Base-by-base conservation (phyloP, 495 filamentous ascomycete genomes). In the Xylaria curta region DNA sequence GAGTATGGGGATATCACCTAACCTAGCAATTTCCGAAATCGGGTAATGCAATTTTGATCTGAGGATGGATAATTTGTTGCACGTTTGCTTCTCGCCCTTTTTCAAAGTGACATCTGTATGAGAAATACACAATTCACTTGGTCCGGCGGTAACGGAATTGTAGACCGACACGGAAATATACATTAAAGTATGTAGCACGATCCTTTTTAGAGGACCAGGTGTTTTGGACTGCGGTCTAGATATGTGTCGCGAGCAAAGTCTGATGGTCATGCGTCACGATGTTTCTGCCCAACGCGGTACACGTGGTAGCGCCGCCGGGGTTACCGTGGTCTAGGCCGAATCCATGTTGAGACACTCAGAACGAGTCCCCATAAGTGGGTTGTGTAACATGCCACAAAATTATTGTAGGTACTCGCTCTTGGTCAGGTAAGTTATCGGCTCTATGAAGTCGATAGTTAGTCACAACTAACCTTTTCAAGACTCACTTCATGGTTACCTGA, bases 271-370 rank as follows among this genome's bases (percentile, higher is more conserved):
- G 58, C 28, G 56, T 61, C 44, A 33, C 15, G 54, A 60, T 56
- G 49, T 51, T 60, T 63, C 68, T 36, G 58, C 58, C 68, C 68
- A 70, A 70, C 44, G 42, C 31, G 28, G 68, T 19, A 28, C 68
- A 62, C 68, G 46, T 51, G 40, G 42, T 61, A 28, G 19, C 10
- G 42, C 21, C 8, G 28, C 67, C 40, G 67, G 38, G 21, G 19
- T 38, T 36, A 13, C 66, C 5, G 38, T 6, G 68, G 46, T 70
- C 68, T 70, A 62, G 58, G 31, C 68, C 40, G 33, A n/a, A 33
- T n/a, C 40, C 53, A 47, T 51, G 21, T 31, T 66, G 33, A 54
- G 64, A 40, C 46, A 38, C 4, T 53, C 47, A 28, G 31, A 40
- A n/a, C 40, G 15, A n/a, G 8, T 5, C 61, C 38, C 59, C 44